Evolutionary conservation across 1,284 basidiomycete genomes (phyloP).

Genomic region (Rhizopogon hawkerae): DNA sequence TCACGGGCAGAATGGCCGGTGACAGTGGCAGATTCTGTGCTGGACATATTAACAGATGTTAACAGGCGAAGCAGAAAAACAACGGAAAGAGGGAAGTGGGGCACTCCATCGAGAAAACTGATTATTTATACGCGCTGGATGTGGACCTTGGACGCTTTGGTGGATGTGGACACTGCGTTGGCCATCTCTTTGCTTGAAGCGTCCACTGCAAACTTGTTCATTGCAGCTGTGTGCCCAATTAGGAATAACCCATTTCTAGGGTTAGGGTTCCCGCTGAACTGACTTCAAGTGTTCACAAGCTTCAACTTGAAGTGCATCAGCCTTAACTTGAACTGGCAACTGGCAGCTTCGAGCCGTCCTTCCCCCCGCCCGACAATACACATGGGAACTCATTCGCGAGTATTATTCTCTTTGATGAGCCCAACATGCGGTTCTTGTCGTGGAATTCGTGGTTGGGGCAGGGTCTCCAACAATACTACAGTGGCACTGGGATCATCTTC

Average conservation of each 20-base stretch:
- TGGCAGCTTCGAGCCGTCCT: neutral
- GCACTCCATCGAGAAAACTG: neutral
- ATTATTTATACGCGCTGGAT: neutral
- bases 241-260: conserved; percentile 5
- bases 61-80: no score
- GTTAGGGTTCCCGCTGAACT: conserved; percentile 2
- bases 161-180: neutral
- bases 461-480: neutral
- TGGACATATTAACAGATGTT: neutral
- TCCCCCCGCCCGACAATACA: neutral
- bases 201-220: neutral
- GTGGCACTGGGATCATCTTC: neutral
- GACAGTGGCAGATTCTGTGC: neutral
- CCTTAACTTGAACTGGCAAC: neutral
- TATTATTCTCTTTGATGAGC: neutral
- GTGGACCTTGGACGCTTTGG: conserved; percentile 1
- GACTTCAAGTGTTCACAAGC: no score
- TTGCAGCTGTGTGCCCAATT: no score
- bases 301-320: neutral
- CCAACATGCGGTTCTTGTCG: neutral
- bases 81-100: neutral
- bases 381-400: neutral
- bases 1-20: neutral
- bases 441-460: neutral
- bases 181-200: neutral